A percentile compares a stretch with the other conserved stretches of the same genome.
Conservation (phyloP, 2,329 filamentous ascomycete species). For the Scopulariopsis brevicaulis region DNA sequence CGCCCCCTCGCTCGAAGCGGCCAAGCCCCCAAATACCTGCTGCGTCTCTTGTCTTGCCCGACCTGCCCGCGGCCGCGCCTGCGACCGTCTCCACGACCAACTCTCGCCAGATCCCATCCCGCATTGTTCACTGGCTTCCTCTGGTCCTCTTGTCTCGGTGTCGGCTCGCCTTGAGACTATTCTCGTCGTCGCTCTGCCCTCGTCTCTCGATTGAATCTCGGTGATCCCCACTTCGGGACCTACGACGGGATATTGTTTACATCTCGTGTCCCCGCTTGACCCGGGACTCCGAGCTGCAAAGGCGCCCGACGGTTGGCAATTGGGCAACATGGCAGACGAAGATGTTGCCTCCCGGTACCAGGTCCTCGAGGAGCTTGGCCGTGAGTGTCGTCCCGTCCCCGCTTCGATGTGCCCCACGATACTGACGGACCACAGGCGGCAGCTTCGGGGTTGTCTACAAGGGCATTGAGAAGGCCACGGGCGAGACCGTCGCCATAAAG, state of each 20-base stretch:
- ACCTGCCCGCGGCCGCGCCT: background rate
- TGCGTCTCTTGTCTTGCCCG: background rate
- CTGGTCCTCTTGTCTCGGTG: slow-evolving; percentile 2
- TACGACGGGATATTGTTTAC: background rate
- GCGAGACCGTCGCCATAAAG: slow-evolving; percentile 93
- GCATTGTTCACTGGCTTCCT: background rate
- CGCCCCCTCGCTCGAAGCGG: background rate
- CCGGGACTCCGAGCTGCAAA: background rate
- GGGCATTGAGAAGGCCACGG: slow-evolving; percentile 80
- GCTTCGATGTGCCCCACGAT: background rate
- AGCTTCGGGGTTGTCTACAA: slow-evolving; percentile 98
- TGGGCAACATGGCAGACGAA: slow-evolving; percentile 41
- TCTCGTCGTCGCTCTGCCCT: background rate
- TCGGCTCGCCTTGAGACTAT: background rate
- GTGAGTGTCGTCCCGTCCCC: slow-evolving; percentile 41
- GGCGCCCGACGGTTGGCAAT: background rate
- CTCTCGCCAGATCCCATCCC: background rate
- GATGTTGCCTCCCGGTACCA: slow-evolving; percentile 79
- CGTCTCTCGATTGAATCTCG: background rate
- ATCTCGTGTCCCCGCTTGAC: background rate
- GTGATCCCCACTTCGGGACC: background rate
- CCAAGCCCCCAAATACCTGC: background rate
- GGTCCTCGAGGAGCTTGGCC: slow-evolving; percentile 90
- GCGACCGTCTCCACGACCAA: background rate
- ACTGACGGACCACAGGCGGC: slow-evolving; percentile 46